Base-by-base conservation (phyloP, 768 basidiomycete genomes). In the Mycena galopus region DNA sequence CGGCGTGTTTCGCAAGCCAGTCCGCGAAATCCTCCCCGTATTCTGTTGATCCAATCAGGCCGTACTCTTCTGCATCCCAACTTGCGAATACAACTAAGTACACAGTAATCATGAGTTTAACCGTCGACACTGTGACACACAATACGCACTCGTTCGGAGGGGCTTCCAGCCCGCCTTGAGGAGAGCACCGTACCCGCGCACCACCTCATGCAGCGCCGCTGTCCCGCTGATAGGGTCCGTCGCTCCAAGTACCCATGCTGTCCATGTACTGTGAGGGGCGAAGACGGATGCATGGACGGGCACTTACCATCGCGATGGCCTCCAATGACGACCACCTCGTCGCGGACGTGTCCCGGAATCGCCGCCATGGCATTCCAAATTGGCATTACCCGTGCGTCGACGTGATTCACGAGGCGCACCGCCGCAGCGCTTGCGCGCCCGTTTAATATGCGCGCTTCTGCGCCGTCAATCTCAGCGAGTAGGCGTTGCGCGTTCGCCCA, bases 331-430 rank as follows among this genome's bases (percentile, higher is more conserved):
- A 98, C 91, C 4, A 96, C 90, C 80, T 98, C 97, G 77, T 96
- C 92, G 68, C 88, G 87, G 77, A 96, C 89, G 69, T 92, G 89
- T 3, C 95, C 96, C 9, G 95, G 96, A 69, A 97, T 93, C 32
- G 92, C 87, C 14, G 88, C 92, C 89, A 94, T 93, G 17, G 90
- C 87, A 82, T 97, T 98, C 95, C 95, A 97, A 58, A 97, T 95
- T 19, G 96, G 95, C 6, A 88, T 96, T 16, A 96, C 89, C 77
- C 91, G 90, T 32, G 88, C 91, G 67, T 95, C 88, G 47, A 97
- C 94, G 73, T 88, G 85, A 74, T 91, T 92, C 17, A 89, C 86
- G 60, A 90, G 78, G 63, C 86, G 87, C 27, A 93, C 79, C 47
- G 78, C 85, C 56, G 81, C 83, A 57, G 80, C 76, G 73, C 91